These are phyloP conservation scores for Aspergillus ochraceus DNA, from an alignment of 2,329 filamentous ascomycete species.

Conservation along the genomic window DNA sequence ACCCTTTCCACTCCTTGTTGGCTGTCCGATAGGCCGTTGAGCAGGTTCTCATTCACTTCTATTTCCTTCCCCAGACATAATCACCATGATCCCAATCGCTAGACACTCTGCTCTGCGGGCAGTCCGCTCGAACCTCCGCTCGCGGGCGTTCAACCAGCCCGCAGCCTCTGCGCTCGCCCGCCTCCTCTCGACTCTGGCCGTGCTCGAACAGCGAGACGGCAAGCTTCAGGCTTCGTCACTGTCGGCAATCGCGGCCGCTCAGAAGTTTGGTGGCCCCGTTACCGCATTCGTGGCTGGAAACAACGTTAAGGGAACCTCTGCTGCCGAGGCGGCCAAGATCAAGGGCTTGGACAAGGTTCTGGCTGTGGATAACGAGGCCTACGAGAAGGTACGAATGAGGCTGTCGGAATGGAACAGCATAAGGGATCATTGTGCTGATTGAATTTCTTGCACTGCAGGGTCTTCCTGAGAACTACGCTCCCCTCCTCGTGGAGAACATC, in stretches of 20 bases:
- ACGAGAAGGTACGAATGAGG: conserved; percentile 70
- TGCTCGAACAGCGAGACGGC: conserved; percentile 90
- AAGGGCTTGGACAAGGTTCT: conserved; percentile 90
- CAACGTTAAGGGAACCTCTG: conserved; percentile 68
- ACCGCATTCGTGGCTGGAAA: conserved; percentile 85
- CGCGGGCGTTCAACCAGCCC: conserved; percentile 42
- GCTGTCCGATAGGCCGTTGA: conserved; percentile 6
- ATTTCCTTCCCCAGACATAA: conserved; percentile 2
- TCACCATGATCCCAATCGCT: conserved; percentile 36
- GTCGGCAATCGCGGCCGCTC: conserved; percentile 80
- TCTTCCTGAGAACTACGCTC: conserved; percentile 91
- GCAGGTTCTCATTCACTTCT: conserved; percentile 7
- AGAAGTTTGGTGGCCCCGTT: conserved; percentile 80
- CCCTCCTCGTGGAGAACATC: conserved; percentile 90
- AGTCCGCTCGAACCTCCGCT: conserved; percentile 48
- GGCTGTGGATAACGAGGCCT: conserved; percentile 81
- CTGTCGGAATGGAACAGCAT: background rate
- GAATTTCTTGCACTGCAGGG: conserved; percentile 55
- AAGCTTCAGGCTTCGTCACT: conserved; percentile 80
- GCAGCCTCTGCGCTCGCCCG: conserved; percentile 61
- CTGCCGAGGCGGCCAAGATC: conserved; percentile 83
- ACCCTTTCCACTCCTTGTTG: conserved; percentile 6
- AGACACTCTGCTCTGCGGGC: conserved; percentile 44
- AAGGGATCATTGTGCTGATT: conserved; percentile 6
- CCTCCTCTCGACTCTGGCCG: conserved; percentile 81